These are phyloP conservation scores for Sporisorium sorghi DNA, from an alignment of 1,284 basidiomycete genomes.

Conservation along the genomic window DNA sequence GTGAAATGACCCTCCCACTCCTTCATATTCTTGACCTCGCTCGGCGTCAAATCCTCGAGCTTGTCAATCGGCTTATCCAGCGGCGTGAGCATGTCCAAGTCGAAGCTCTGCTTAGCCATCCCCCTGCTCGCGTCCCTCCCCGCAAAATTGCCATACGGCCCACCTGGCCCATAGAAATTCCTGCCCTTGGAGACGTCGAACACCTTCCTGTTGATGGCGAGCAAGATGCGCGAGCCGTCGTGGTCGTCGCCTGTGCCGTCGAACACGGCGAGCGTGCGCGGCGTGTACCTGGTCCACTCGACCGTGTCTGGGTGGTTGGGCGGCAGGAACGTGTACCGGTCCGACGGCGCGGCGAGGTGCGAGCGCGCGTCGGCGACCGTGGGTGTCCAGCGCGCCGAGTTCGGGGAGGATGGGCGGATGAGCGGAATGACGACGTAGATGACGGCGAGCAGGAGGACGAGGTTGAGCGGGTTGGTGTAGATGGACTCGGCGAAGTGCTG, in stretches of 20 bases:
- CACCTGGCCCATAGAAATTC: constrained; percentile 91
- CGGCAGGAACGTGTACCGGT: constrained; percentile 60
- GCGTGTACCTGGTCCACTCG: constrained; percentile 64
- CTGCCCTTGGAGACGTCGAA: constrained; percentile 90
- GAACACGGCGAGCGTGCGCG: constrained; percentile 62
- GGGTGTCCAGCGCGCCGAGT: constrained; percentile 45
- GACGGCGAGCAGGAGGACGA: constrained; percentile 43
- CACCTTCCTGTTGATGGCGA: constrained; percentile 87
- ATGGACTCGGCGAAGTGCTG: constrained; percentile 33
- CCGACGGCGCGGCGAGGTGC: constrained; percentile 28
- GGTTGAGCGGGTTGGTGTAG: constrained; percentile 62
- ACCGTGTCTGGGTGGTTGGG: constrained; percentile 53
- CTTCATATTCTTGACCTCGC: constrained; percentile 75
- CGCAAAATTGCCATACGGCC: constrained; percentile 96
- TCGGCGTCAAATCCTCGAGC: constrained; percentile 79
- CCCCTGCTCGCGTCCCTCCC: constrained; percentile 91
- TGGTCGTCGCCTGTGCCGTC: constrained; percentile 56
- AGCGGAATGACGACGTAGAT: constrained; percentile 54
- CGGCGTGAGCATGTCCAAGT: constrained; percentile 86
- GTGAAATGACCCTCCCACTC: constrained; percentile 65
- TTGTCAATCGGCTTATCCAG: constrained; percentile 87
- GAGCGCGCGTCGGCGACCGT: constrained; percentile 43
- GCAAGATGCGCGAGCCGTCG: constrained; percentile 75
- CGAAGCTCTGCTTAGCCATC: constrained; percentile 97
- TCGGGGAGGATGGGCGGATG: constrained; percentile 42